Conservation (phyloP, 208 protist species). For the Novymonas esmeraldas region DNA sequence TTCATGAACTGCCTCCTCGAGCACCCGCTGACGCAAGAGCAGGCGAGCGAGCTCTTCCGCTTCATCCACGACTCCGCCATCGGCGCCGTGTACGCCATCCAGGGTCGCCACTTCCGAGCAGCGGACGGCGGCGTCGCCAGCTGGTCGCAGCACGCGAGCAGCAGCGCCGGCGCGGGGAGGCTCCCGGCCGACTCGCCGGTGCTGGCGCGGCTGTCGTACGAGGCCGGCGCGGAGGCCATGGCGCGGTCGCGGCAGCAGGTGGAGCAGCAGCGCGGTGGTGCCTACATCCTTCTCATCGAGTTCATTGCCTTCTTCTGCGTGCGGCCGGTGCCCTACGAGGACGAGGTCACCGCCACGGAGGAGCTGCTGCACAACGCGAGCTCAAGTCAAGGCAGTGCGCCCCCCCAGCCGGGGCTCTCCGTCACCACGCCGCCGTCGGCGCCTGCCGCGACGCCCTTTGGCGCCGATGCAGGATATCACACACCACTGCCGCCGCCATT, state of each 20-base stretch:
- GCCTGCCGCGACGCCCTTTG: background rate
- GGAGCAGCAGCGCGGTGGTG: constrained; percentile 17
- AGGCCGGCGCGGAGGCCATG: constrained; percentile 1
- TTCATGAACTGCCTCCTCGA: constrained; percentile 61
- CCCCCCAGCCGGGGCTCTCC: too few relatives aligned
- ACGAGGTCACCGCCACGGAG: constrained; percentile 21
- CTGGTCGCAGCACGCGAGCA: too few relatives aligned
- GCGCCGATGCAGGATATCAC: background rate
- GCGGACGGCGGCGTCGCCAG: too few relatives aligned
- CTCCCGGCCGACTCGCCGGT: background rate
- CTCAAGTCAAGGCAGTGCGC: background rate
- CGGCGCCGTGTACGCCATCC: constrained; percentile 25
- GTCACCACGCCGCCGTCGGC: background rate
- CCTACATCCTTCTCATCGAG: constrained; percentile 42
- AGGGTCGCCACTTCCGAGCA: background rate
- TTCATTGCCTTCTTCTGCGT: constrained; percentile 64
- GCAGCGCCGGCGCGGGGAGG: background rate
- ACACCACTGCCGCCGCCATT: too few relatives aligned
- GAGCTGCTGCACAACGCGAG: constrained; percentile 8
- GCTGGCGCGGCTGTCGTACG: background rate
- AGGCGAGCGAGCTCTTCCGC: constrained; percentile 39
- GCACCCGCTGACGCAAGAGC: constrained; percentile 40
- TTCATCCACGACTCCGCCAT: constrained; percentile 46
- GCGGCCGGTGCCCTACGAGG: constrained; percentile 29
- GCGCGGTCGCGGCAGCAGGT: constrained; percentile 1